Evolutionary conservation across 768 basidiomycete species (phyloP).

Genomic region (Amanita phalloides): DNA sequence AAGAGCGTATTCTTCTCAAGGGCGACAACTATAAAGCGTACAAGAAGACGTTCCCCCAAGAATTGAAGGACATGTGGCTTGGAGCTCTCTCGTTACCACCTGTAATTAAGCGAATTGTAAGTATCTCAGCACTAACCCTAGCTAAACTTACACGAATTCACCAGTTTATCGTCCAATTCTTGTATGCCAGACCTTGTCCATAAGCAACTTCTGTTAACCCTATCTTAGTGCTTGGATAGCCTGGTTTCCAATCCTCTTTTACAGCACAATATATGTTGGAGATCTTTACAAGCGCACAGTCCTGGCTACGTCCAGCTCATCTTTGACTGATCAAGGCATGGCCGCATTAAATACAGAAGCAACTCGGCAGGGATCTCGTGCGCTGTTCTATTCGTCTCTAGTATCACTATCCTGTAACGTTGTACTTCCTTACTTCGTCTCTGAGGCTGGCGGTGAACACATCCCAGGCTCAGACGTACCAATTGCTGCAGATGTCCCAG

Average conservation of each 20-base stretch:
- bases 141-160: not conserved
- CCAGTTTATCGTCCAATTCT: constrained; percentile 74
- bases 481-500: not conserved
- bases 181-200: constrained; percentile 28
- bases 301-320: constrained; percentile 14
- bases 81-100: constrained; percentile 62
- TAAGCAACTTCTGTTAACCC: not conserved
- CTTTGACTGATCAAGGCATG: constrained; percentile 15
- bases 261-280: constrained; percentile 78
- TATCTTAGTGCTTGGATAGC: constrained; percentile 61
- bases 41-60: constrained; percentile 21
- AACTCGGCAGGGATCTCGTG: constrained; percentile 75
- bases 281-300: constrained; percentile 61
- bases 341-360: constrained; percentile 49
- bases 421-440: constrained; percentile 56
- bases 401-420: constrained; percentile 61
- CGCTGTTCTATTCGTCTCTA: constrained; percentile 69
- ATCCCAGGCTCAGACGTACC: not conserved
- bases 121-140: constrained; percentile 16
- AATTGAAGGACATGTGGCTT: constrained; percentile 59
- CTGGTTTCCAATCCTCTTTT: constrained; percentile 92
- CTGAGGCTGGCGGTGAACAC: constrained; percentile 15
- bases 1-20: constrained; percentile 62
- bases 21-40: constrained; percentile 14
- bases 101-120: constrained; percentile 71